phyloP scores from a whole-genome alignment of 148 eudicot genomes.

The Cornus controversa region DNA sequence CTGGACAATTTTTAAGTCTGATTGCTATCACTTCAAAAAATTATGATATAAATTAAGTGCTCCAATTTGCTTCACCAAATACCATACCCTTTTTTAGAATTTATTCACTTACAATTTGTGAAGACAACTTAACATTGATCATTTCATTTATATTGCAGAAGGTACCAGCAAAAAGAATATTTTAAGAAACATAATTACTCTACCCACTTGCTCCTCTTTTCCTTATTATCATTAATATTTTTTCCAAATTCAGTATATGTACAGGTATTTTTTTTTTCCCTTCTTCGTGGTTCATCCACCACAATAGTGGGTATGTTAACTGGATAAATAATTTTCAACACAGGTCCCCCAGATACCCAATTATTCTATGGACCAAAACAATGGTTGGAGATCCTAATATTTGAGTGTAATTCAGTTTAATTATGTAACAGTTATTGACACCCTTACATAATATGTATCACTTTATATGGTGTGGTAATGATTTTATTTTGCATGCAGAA shows the following conservation, averaged over 20 bases:
- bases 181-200: neutral
- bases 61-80: neutral
- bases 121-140: neutral
- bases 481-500: slow-evolving; percentile 33
- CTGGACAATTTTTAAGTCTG: neutral
- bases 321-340: neutral
- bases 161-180: neutral
- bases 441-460: neutral
- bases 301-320: too few relatives aligned
- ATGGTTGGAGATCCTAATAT: neutral
- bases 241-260: too few relatives aligned
- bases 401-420: neutral
- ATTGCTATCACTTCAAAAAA: neutral
- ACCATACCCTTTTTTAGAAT: neutral
- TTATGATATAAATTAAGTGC: neutral
- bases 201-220: neutral
- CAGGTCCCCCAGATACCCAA: neutral
- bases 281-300: too few relatives aligned
- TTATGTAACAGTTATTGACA: slow-evolving; percentile 1
- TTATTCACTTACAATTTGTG: neutral
- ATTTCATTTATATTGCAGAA: neutral
- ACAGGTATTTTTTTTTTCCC: too few relatives aligned
- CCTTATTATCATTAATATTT: too few relatives aligned
- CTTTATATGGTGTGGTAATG: neutral
- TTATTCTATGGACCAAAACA: neutral